A percentile compares a stretch with the other conserved stretches of the same genome.
Evolutionary conservation across 2,329 filamentous ascomycete species (phyloP).

Genomic region (Pleurostoma richardsiae): DNA sequence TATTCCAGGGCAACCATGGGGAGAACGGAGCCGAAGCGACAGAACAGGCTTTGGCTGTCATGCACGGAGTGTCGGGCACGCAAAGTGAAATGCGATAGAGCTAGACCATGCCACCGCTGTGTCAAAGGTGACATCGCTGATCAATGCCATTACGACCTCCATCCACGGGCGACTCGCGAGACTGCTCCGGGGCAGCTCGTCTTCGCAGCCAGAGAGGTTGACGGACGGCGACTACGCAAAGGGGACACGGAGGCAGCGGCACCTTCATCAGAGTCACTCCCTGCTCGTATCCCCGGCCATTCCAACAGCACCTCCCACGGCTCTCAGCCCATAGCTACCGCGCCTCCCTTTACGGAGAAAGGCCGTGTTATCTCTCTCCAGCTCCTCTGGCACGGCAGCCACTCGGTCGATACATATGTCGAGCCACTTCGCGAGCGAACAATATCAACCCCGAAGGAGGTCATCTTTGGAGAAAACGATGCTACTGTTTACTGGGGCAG

Average conservation of each 20-base stretch:
- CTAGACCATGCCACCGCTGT: neutral
- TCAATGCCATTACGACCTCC: neutral
- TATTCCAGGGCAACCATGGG: neutral
- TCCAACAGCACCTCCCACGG: neutral
- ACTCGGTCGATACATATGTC: constrained; percentile 3
- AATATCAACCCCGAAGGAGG: constrained; percentile 2
- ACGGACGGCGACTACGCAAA: neutral
- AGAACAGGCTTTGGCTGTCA: constrained; percentile 1
- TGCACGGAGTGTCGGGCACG: neutral
- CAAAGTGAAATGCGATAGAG: neutral
- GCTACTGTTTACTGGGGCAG: constrained; percentile 6
- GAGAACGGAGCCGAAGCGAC: neutral
- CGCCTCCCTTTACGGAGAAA: neutral
- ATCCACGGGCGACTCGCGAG: neutral
- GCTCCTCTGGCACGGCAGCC: constrained; percentile 7
- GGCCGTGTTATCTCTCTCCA: neutral
- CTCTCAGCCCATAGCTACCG: neutral
- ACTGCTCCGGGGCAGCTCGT: neutral
- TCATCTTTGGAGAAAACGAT: constrained; percentile 5
- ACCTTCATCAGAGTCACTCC: neutral
- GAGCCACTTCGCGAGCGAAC: constrained; percentile 1
- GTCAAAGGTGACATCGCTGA: neutral
- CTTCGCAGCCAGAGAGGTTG: neutral
- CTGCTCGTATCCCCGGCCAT: neutral
- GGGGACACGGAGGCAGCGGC: neutral